These are phyloP conservation scores for Colletotrichum siamense DNA, from an alignment of 2,329 filamentous ascomycete genomes.

Conservation along the genomic window DNA sequence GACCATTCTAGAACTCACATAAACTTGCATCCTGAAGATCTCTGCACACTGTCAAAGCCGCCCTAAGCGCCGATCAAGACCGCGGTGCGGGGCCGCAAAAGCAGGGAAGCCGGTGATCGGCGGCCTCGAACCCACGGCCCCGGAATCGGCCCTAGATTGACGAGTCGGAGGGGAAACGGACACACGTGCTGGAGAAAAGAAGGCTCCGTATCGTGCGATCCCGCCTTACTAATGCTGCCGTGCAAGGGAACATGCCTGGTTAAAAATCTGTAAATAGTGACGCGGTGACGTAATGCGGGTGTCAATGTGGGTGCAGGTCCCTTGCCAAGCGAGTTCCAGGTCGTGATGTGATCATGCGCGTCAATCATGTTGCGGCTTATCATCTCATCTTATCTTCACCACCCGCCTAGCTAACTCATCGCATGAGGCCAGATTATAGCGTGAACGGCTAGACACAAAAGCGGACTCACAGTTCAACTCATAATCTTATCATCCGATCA, in stretches of 20 bases:
- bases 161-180: not conserved
- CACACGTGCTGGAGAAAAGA: not conserved
- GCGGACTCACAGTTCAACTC: not conserved
- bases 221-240: not conserved
- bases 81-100: not conserved
- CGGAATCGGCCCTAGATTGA: not conserved
- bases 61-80: not conserved
- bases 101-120: not conserved
- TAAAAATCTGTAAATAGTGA: not conserved
- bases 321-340: not conserved
- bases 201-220: not conserved
- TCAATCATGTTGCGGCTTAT: not conserved
- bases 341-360: constrained; percentile 13
- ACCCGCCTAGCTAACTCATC: not conserved
- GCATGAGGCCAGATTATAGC: not conserved
- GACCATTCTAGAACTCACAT: not conserved
- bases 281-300: constrained; percentile 13
- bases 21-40: not conserved
- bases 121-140: not conserved
- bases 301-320: constrained; percentile 4
- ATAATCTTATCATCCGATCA: not conserved
- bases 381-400: not conserved
- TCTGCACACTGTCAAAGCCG: not conserved
- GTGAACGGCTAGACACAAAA: not conserved
- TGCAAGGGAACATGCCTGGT: constrained; percentile 5